Conservation (phyloP, 768 basidiomycete genomes). For the Kwoniella mangroviensis region DNA sequence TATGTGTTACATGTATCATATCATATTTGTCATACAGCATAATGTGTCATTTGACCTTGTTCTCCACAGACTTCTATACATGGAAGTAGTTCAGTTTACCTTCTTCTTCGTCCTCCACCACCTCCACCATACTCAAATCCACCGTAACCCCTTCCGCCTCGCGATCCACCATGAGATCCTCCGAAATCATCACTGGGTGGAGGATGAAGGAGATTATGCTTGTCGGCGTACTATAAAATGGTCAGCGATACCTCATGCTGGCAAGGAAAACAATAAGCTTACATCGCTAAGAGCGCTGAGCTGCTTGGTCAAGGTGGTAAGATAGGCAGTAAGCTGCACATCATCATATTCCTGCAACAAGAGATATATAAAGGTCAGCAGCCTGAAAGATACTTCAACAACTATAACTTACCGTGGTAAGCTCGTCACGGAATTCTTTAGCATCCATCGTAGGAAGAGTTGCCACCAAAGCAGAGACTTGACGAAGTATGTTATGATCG, state of each 20-base stretch:
- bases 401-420: slow-evolving; percentile 69
- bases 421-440: slow-evolving; percentile 81
- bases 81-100: neutral
- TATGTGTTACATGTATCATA: no score
- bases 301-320: slow-evolving; percentile 86
- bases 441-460: slow-evolving; percentile 86
- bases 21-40: no score
- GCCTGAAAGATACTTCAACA: neutral
- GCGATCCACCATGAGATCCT: slow-evolving; percentile 4
- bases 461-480: slow-evolving; percentile 82
- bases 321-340: slow-evolving; percentile 86
- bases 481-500: slow-evolving; percentile 80
- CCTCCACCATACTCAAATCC: slow-evolving; percentile 1
- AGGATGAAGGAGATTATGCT: slow-evolving; percentile 27
- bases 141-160: slow-evolving; percentile 14
- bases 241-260: neutral
- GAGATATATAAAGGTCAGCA: slow-evolving; percentile 21
- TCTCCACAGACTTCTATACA: neutral
- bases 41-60: no score
- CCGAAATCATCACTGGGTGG: slow-evolving; percentile 20
- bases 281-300: slow-evolving; percentile 88
- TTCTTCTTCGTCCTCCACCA: slow-evolving; percentile 2
- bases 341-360: slow-evolving; percentile 84
- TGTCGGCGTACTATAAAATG: slow-evolving; percentile 21
- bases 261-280: slow-evolving; percentile 46